These are phyloP conservation scores for Ceratocystiopsis sp. DNA, from an alignment of 2,329 filamentous ascomycete genomes.

Conservation along the genomic window DNA sequence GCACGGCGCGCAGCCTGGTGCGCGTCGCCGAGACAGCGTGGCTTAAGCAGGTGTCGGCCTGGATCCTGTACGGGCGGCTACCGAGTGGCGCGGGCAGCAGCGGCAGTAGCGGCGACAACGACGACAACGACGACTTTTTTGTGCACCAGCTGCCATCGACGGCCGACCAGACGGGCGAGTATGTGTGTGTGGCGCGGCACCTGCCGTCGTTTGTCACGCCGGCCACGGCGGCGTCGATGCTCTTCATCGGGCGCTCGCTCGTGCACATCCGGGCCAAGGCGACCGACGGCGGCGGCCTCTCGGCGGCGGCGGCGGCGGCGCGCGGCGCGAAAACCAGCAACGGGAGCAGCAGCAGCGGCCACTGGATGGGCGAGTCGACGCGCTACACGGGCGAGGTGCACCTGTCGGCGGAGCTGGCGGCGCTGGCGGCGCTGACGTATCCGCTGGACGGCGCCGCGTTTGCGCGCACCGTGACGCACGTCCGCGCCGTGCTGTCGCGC, in stretches of 20 bases:
- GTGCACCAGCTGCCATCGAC: conserved; percentile 34
- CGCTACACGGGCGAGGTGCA: conserved; percentile 23
- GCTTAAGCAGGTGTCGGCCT: conserved; percentile 78
- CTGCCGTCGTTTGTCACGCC: conserved; percentile 66
- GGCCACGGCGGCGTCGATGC: conserved; percentile 60
- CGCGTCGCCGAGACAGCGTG: conserved; percentile 72
- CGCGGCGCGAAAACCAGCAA: conserved; percentile 1
- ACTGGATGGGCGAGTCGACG: conserved; percentile 3
- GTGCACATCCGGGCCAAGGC: conserved; percentile 51
- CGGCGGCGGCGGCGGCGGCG: conserved; percentile 13
- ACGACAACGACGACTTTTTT: conserved; percentile 52
- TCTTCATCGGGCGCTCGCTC: conserved; percentile 80
- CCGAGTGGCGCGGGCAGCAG: conserved; percentile 52
- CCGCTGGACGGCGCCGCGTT: conserved; percentile 60
- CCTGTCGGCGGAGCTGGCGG: conserved; percentile 48
- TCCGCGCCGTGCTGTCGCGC: conserved; percentile 66
- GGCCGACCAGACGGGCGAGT: conserved; percentile 27
- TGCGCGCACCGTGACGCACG: conserved; percentile 53
- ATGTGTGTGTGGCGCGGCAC: conserved; percentile 38
- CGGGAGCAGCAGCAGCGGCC: conserved; percentile 3
- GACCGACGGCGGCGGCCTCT: conserved; percentile 14
- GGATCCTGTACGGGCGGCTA: conserved; percentile 76
- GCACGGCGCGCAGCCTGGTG: conserved; percentile 56
- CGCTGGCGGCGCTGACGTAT: conserved; percentile 50
- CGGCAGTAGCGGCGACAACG: too few species aligned